Base-by-base conservation (phyloP, 2,329 filamentous ascomycete species). In the Fusarium sp. region DNA sequence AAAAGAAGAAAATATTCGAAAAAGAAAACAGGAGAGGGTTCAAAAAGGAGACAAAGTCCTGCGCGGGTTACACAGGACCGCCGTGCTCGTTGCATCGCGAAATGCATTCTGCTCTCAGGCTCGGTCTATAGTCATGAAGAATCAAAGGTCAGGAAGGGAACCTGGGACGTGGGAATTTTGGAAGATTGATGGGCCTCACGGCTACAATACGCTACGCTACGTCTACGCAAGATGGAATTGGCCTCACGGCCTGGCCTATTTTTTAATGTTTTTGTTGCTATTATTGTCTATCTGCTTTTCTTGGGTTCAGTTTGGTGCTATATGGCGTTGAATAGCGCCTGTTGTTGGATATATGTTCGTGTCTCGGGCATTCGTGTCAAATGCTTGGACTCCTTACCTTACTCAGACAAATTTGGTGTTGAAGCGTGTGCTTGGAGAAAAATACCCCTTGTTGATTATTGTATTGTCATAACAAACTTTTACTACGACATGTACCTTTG, bases 21-120 rank as follows among this genome's bases (percentile, higher is more conserved):
- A 67, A 63, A 47, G 52, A 76, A 74, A 57, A 74, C 30, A 28
- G 49, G 59, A 70, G 62, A 40, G 43, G 37, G 43, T 56, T 68
- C 5, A 15, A 57, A 69, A 75, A 56, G 61, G 66, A 76, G 64
- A 72, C 62, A 62, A 58, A 64, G 67, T 78, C 73, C 73, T 75
- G 72, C 71, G 76, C 76, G 76, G 76, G 76, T 75, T 74, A 76
- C 70, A 78, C 76, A 78, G 76, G 75, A 78, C 76, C 75, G 76
- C 76, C 61, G 68, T 62, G 62, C 70, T 73, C 63, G 60, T 56
- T 65, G 61, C 49, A 71, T 54, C 44, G 57, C 53, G 50, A 67
- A 35, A 57, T 57, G 61, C 43, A 60, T 53, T 53, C 37, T 58
- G 61, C 63, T 73, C 57, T 60, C 25, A 43, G 50, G 67, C 71